Evolutionary conservation across 192 early-diverging fungal species (phyloP), one percentile per base, ranked within the genome.

Genomic region (Cetraspora pellucida): DNA sequence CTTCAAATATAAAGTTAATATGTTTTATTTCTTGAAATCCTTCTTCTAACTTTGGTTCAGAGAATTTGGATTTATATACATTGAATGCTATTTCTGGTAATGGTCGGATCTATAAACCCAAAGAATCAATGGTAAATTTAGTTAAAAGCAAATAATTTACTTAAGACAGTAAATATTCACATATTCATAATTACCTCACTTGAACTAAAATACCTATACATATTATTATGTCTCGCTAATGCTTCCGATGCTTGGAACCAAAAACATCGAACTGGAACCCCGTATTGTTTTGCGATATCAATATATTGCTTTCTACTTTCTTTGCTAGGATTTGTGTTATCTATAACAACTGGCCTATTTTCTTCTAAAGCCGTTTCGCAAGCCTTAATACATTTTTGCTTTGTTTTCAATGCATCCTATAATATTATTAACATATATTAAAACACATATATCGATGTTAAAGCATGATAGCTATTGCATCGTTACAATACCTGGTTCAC

Each of bases 311-410:
- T 81, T 4, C 97, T 87, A 0, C 90, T 82, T 6, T 79, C 77
- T 10, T 65, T 59, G 44, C 89, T 91, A 0, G 93, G 88, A 71
- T 96, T 98, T 5, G 95, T 98, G 79, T 95, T 95, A 77, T 93
- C 88, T 86, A 98, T 87, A 11, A 95, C 93, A 7, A 93, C 91
- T 1, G 82, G 80, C 46, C 85, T 82, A 5, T 87, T 85, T 17
- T 77, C 67, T 28, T 74, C 37, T 11, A 98, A 74, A 9, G 87
- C 86, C 21, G 85, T 74, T 37, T 84, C 80, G 4, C 83, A 84
- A 2, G 82, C 86, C 17, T 83, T 81, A 11, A 92, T 45, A 80
- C 96, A 98, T 73, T 92, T 92, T n/a, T 91, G 89, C 17, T 83
- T 80, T 19, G 91, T 89, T 79, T 93, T 93, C 9, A 96, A 83